Base-by-base conservation (phyloP, 179 eudicot genomes). In the Amaranthus tricolor region DNA sequence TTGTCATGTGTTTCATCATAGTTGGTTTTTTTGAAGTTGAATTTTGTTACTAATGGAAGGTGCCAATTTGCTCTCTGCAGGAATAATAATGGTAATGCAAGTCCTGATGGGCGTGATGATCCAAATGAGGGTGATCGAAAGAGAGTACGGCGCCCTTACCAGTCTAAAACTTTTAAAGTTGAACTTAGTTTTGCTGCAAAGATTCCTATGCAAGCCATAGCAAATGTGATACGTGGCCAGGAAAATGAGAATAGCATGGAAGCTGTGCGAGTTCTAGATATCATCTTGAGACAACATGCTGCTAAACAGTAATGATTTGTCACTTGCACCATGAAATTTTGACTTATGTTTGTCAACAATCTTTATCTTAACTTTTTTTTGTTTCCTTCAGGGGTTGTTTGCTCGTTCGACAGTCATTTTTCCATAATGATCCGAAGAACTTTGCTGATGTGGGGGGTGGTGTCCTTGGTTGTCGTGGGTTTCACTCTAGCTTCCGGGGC, bases 171-270 rank as follows among this genome's bases (percentile, higher is more conserved):
- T 2, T 91, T 85, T 76, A 93, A 91, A 62, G 98, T 88, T 52
- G 99, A 95, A 77, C 85, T 95, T 6, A 90, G 94, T 72, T 95
- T 86, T 79, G 99, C 97, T 66, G 98, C 99, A 0, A 95, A 91
- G 74, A 95, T 95, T n/a, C 98, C 99, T 0, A 93, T 95, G 93
- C 95, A 95, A 79, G 91, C 98, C 21, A 86, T 95, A 47, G 90
- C 87, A 0, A 89, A 86, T 82, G 98, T 96, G 7, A 82, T 95
- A 14, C 88, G 94, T 4, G 99, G 99, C 21, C 90, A 88, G 70
- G 99, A 95, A 74, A 88, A 91, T 13, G 97, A 93, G 80, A 91
- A 89, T 72, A 85, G 97, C 40, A 86, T 82, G 70, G 99, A 95
- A 84, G 99, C 99, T 8, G 44, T 95, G 6, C 70, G 99, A 64